Conservation (phyloP, 2,329 filamentous ascomycete genomes). For the Penicillium thymicola region DNA sequence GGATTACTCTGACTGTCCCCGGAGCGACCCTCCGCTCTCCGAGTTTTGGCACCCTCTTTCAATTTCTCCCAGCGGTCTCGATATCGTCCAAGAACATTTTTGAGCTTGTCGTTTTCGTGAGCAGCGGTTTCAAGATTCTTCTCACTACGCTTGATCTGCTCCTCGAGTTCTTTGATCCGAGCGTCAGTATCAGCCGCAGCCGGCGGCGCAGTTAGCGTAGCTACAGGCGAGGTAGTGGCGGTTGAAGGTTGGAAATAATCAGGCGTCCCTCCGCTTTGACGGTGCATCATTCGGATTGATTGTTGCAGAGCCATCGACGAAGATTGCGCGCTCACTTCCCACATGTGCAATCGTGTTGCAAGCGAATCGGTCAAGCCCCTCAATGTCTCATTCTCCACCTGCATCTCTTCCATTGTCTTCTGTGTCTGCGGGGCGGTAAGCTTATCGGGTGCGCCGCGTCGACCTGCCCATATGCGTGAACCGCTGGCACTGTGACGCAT, state of each 20-base stretch:
- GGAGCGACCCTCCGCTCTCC: conserved; percentile 28
- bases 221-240: conserved; percentile 24
- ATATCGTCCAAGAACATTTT: conserved; percentile 54
- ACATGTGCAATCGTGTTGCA: conserved; percentile 82
- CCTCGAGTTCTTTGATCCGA: conserved; percentile 64
- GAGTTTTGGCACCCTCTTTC: conserved; percentile 59
- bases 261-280: conserved; percentile 33
- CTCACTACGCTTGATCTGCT: conserved; percentile 56
- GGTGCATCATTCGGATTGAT: conserved; percentile 59
- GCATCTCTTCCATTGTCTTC: conserved; percentile 82
- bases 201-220: conserved; percentile 17
- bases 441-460: conserved; percentile 22
- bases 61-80: conserved; percentile 66
- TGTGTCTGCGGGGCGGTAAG: conserved; percentile 37
- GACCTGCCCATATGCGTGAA: conserved; percentile 15
- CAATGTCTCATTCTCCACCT: conserved; percentile 81
- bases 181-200: conserved; percentile 43
- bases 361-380: conserved; percentile 83
- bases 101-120: conserved; percentile 60
- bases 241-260: conserved; percentile 34
- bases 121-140: conserved; percentile 63
- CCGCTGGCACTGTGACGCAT: conserved; percentile 46
- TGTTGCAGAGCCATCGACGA: conserved; percentile 83
- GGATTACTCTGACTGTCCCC: conserved; percentile 13
- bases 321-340: conserved; percentile 87